Conservation (phyloP, 2,329 filamentous ascomycete species). For the Hypoxylon rubiginosum region DNA sequence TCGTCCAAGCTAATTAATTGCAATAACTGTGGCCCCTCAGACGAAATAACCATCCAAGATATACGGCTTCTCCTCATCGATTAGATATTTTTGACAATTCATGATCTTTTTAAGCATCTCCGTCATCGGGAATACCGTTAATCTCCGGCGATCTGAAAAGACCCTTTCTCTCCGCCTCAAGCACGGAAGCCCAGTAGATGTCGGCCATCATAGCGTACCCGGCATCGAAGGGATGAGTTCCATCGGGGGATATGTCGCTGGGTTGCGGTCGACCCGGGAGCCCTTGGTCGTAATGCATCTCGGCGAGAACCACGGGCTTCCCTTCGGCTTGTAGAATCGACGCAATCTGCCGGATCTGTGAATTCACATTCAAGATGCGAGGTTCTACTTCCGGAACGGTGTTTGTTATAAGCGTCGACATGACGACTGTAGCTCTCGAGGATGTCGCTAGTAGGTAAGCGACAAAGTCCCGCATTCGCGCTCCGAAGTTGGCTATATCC, state of each 20-base stretch:
- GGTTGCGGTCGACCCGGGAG: conserved; percentile 35
- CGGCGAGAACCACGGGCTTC: conserved; percentile 44
- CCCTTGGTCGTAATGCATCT: conserved; percentile 48
- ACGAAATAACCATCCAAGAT: not conserved
- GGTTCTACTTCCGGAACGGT: conserved; percentile 39
- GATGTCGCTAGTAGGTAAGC: conserved; percentile 43
- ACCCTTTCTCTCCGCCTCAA: conserved; percentile 35
- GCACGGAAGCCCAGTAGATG: conserved; percentile 43
- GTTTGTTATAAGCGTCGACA: conserved; percentile 47
- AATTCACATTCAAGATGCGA: conserved; percentile 42
- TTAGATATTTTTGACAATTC: not conserved
- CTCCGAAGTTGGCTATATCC: conserved; percentile 38
- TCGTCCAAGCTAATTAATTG: no score
- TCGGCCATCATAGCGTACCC: conserved; percentile 46
- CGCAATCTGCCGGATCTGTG: conserved; percentile 35
- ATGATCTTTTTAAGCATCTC: conserved; percentile 13
- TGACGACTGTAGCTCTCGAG: conserved; percentile 44
- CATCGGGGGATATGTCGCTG: conserved; percentile 44
- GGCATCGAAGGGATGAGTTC: conserved; percentile 45
- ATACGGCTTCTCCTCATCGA: not conserved
- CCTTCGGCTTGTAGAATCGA: conserved; percentile 21
- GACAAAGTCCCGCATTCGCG: conserved; percentile 42
- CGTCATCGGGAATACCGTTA: conserved; percentile 37
- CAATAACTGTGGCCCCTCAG: not conserved
- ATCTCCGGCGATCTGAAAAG: conserved; percentile 33